Percentiles rank a stretch among this genome's conserved stretches.
Conservation (phyloP, 257 asterid genomes). For the Leonotis leonurus region DNA sequence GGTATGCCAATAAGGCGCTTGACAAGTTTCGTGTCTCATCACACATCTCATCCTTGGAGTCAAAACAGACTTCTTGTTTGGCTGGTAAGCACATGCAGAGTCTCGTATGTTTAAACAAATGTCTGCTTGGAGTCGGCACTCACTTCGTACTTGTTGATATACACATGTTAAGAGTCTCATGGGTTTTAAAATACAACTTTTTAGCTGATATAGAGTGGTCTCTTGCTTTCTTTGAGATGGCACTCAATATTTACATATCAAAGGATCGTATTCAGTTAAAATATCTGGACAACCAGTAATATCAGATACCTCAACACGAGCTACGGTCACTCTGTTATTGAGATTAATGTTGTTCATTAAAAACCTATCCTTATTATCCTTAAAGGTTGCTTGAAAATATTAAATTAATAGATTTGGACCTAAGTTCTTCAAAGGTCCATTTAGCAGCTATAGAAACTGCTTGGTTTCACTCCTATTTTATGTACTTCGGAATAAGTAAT, state of each 20-base stretch:
- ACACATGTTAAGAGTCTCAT: neutral
- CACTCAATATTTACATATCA: neutral
- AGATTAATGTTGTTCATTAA: neutral
- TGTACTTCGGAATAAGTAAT: neutral
- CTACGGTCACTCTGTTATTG: neutral
- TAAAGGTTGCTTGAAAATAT: neutral
- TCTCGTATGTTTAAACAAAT: neutral
- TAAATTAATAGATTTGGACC: neutral
- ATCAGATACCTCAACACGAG: neutral
- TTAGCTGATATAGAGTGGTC: too few species aligned
- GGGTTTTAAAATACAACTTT: too few species aligned
- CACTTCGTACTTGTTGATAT: too few species aligned
- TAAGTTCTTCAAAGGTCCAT: neutral
- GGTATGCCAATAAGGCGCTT: constrained; percentile 46
- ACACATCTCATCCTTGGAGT: constrained; percentile 94
- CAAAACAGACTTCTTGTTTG: constrained; percentile 72
- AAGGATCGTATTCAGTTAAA: neutral
- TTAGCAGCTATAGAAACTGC: neutral
- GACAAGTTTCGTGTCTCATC: constrained; percentile 57
- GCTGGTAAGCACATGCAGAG: constrained; percentile 50
- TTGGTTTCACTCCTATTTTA: neutral
- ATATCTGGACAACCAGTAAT: neutral
- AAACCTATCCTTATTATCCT: neutral
- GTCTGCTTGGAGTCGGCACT: too few species aligned
- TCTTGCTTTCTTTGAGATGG: neutral